Evolutionary conservation across 1,284 basidiomycete genomes (phyloP).

Genomic region (Ganoderma multipileum): DNA sequence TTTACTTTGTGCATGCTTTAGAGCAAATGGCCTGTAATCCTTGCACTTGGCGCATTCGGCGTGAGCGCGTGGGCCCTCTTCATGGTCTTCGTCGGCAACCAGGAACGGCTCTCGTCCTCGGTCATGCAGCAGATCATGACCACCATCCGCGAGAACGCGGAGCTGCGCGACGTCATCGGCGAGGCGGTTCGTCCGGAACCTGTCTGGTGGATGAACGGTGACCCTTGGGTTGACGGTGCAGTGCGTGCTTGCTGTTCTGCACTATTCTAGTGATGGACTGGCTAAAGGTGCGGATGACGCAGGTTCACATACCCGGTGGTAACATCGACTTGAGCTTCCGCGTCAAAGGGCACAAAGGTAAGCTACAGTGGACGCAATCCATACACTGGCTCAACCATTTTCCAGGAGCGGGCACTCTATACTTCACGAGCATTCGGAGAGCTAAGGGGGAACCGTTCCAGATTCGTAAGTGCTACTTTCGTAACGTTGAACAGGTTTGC

Average conservation of each 20-base stretch:
- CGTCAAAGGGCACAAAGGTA: conserved; percentile 73
- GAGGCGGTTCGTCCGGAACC: conserved; percentile 75
- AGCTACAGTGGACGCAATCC: conserved; percentile 13
- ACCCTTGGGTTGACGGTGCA: conserved; percentile 72
- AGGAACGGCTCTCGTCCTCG: conserved; percentile 80
- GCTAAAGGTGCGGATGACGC: conserved; percentile 1
- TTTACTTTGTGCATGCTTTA: conserved; percentile 26
- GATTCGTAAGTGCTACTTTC: conserved; percentile 55
- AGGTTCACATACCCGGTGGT: conserved; percentile 79
- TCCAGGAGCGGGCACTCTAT: conserved; percentile 73
- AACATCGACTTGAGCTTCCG: conserved; percentile 80
- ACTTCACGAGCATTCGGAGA: conserved; percentile 81
- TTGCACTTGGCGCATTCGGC: conserved; percentile 58
- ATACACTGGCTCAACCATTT: conserved; percentile 1
- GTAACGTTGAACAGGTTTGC: not conserved
- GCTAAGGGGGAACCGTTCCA: conserved; percentile 77
- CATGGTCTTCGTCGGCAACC: conserved; percentile 72
- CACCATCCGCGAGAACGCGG: conserved; percentile 58
- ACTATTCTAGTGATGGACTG: not conserved
- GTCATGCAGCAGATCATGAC: conserved; percentile 71
- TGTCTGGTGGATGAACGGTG: conserved; percentile 79
- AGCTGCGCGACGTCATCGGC: conserved; percentile 62
- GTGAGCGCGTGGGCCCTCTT: conserved; percentile 72
- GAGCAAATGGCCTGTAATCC: conserved; percentile 67
- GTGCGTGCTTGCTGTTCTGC: conserved; percentile 42